Evolutionary conservation across 805 yeast genomes (phyloP).

Genomic region (Geotrichum ghanense): DNA sequence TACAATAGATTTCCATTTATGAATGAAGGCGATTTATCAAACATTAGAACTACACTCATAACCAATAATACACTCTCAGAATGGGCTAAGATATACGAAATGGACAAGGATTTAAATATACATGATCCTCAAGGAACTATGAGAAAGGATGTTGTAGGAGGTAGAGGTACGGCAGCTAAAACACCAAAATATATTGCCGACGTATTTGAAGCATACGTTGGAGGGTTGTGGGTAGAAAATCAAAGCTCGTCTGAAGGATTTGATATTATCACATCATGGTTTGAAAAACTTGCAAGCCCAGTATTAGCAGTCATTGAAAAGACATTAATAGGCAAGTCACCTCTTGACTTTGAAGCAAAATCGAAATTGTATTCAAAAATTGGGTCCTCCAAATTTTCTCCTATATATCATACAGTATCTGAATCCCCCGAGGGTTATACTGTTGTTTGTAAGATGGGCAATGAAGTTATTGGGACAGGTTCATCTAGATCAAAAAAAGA

Average conservation of each 20-base stretch:
- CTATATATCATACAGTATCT: conserved; percentile 47
- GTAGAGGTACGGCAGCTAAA: conserved; percentile 15
- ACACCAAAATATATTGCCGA: conserved; percentile 66
- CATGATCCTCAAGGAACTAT: not conserved
- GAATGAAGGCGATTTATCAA: conserved; percentile 72
- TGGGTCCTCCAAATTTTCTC: conserved; percentile 60
- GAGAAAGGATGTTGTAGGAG: not conserved
- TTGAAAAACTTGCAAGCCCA: conserved; percentile 23
- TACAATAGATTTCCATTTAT: conserved; percentile 56
- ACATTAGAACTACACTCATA: conserved; percentile 56
- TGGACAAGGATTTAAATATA: conserved; percentile 9
- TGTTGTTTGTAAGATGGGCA: conserved; percentile 57
- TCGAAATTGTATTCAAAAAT: conserved; percentile 56
- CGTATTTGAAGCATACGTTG: conserved; percentile 87
- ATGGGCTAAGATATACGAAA: conserved; percentile 53
- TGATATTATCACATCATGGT: conserved; percentile 22
- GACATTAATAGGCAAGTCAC: conserved; percentile 21
- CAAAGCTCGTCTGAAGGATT: conserved; percentile 27
- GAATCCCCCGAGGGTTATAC: conserved; percentile 33
- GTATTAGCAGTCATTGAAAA: conserved; percentile 25
- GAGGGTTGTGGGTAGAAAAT: conserved; percentile 58
- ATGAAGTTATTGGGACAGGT: conserved; percentile 61
- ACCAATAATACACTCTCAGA: conserved; percentile 60
- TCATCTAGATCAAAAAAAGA: conserved; percentile 55
- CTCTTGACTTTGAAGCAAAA: conserved; percentile 56